Evolutionary conservation across 2,329 filamentous ascomycete genomes (phyloP).

Genomic region (Penicillium freii): DNA sequence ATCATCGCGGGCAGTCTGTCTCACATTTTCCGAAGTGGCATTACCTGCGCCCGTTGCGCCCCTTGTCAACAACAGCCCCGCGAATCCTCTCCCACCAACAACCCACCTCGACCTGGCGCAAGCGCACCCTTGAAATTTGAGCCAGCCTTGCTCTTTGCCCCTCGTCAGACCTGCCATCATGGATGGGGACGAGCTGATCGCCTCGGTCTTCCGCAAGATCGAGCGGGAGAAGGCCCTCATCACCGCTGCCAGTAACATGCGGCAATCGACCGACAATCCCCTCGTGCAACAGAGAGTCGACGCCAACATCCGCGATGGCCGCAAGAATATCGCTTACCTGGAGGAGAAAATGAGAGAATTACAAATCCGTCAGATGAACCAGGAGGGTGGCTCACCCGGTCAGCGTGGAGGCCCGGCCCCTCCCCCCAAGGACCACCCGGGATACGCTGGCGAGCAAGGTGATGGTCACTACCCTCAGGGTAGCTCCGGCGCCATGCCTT

Average conservation of each 20-base stretch:
- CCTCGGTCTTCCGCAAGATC: slow-evolving; percentile 93
- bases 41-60: slow-evolving; percentile 23
- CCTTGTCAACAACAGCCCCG: slow-evolving; percentile 30
- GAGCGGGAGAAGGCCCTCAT: slow-evolving; percentile 95
- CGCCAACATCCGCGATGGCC: slow-evolving; percentile 88
- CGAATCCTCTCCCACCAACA: slow-evolving; percentile 25
- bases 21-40: slow-evolving; percentile 29
- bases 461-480: slow-evolving; percentile 56
- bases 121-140: slow-evolving; percentile 15
- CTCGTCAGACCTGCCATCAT: slow-evolving; percentile 44
- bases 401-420: slow-evolving; percentile 51
- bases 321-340: slow-evolving; percentile 91
- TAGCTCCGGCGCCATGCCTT: slow-evolving; percentile 73
- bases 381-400: slow-evolving; percentile 48
- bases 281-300: slow-evolving; percentile 86
- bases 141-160: slow-evolving; percentile 12
- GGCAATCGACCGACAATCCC: slow-evolving; percentile 91
- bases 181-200: slow-evolving; percentile 62
- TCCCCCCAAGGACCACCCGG: slow-evolving; percentile 70
- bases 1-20: slow-evolving; percentile 9
- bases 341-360: slow-evolving; percentile 88
- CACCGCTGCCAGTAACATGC: slow-evolving; percentile 90
- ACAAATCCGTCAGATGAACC: slow-evolving; percentile 73
- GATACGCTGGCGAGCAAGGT: slow-evolving; percentile 55
- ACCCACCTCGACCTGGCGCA: slow-evolving; percentile 13